Evolutionary conservation across 306 rosid genomes (phyloP).

Genomic region (Glycyrrhiza uralensis): DNA sequence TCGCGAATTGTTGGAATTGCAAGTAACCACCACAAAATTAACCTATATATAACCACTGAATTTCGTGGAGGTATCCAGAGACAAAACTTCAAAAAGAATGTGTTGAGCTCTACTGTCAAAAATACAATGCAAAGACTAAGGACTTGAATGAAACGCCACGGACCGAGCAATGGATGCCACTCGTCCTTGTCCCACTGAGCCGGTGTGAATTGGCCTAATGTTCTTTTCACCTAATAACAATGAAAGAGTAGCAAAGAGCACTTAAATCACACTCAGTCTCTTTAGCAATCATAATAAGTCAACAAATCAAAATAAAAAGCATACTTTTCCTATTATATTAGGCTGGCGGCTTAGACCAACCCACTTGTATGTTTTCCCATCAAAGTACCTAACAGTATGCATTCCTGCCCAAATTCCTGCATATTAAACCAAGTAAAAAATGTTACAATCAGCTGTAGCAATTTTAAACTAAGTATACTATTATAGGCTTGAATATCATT

Average conservation of each 20-base stretch:
- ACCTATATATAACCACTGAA: conserved; percentile 81
- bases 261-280: background rate
- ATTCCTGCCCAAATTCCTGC: conserved; percentile 99
- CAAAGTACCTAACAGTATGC: conserved; percentile 94
- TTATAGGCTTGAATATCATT: background rate
- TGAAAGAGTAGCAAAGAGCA: background rate
- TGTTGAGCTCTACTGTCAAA: conserved; percentile 95
- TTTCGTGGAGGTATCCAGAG: conserved; percentile 96
- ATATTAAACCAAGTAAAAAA: conserved; percentile 20
- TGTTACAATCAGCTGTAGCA: conserved; percentile 10
- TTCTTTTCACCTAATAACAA: conserved; percentile 72
- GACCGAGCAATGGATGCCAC: conserved; percentile 98
- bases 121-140: conserved; percentile 77
- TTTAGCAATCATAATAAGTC: conserved; percentile 1
- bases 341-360: conserved; percentile 99
- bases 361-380: conserved; percentile 98
- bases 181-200: conserved; percentile 99
- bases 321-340: conserved; percentile 86
- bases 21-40: conserved; percentile 96
- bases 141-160: conserved; percentile 98
- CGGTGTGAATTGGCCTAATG: conserved; percentile 90
- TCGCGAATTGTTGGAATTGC: conserved; percentile 98
- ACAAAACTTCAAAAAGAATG: conserved; percentile 92
- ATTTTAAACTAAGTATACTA: background rate
- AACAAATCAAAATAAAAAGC: conserved; percentile 20